phyloP scores from a whole-genome alignment of 2,329 filamentous ascomycete genomes.

The Trichocomaceae sp. region DNA sequence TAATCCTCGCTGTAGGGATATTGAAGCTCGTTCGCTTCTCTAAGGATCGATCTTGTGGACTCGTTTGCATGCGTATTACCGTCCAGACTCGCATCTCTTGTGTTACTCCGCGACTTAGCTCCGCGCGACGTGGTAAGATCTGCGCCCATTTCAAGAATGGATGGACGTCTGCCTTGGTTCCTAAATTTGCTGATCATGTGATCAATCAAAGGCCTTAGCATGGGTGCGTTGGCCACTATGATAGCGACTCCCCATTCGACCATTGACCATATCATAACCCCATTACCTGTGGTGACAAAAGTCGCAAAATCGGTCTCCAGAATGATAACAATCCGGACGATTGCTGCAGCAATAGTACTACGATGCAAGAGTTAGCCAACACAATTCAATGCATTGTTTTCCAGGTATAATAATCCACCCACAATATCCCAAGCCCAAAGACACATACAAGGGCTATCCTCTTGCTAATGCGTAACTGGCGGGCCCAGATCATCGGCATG shows the following conservation, averaged over 20 bases:
- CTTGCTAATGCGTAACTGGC: neutral
- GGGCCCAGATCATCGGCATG: neutral
- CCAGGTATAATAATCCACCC: neutral
- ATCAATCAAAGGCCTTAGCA: neutral
- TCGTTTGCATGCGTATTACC: no score
- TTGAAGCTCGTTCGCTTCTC: no score
- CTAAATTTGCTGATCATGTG: no score
- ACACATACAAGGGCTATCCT: neutral
- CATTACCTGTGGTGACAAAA: neutral
- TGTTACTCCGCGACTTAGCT: no score
- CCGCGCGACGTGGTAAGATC: no score
- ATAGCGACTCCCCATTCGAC: neutral
- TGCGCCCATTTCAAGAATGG: no score
- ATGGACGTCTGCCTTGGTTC: no score
- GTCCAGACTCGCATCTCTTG: no score
- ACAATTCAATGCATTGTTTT: no score
- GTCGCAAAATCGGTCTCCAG: neutral
- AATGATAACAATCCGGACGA: neutral
- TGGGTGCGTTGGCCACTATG: neutral
- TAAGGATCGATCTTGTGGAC: no score
- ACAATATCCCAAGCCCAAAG: neutral
- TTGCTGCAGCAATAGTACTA: neutral
- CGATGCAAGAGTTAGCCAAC: neutral
- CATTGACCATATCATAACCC: neutral
- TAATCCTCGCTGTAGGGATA: no score